Conservation (phyloP, 352 stramenopile species). For the Pythium sp. region DNA sequence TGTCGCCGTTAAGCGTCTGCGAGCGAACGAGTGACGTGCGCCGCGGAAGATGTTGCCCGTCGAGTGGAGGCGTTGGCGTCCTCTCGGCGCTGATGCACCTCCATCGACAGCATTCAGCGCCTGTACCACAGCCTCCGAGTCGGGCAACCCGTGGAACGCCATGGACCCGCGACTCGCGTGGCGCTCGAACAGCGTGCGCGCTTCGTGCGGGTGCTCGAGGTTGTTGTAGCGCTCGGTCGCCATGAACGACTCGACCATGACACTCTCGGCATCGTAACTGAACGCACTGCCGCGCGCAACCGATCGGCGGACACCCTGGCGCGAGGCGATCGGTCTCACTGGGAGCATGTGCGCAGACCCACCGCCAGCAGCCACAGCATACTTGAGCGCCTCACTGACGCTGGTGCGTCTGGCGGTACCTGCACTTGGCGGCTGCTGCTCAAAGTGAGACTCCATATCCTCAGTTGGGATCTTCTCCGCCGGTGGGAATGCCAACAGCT, state of each 20-base stretch:
- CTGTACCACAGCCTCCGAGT: constrained; percentile 20
- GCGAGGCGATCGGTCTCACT: constrained; percentile 24
- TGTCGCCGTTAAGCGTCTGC: constrained; percentile 52
- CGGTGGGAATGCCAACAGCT: constrained; percentile 77
- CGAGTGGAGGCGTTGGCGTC: constrained; percentile 29
- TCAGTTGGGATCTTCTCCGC: constrained; percentile 63
- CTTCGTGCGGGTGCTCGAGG: constrained; percentile 34
- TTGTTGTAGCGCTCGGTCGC: constrained; percentile 63
- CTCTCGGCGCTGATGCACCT: constrained; percentile 8
- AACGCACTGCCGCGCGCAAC: constrained; percentile 73
- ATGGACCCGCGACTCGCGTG: constrained; percentile 83
- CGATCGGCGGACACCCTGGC: constrained; percentile 26
- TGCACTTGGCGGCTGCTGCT: constrained; percentile 1
- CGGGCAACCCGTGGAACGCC: constrained; percentile 61
- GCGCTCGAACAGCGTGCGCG: constrained; percentile 64
- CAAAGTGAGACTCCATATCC: constrained; percentile 29
- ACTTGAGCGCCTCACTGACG: constrained; percentile 19
- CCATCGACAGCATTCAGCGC: constrained; percentile 16
- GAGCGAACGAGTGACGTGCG: constrained; percentile 50
- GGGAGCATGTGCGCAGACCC: constrained; percentile 19
- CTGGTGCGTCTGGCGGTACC: constrained; percentile 2
- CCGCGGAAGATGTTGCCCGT: constrained; percentile 66
- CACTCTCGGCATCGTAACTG: constrained; percentile 87
- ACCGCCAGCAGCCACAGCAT: constrained; percentile 13
- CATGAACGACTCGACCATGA: constrained; percentile 90